Percentiles rank a stretch among this genome's conserved stretches.
Evolutionary conservation across 2,329 filamentous ascomycete species (phyloP).

Genomic region (Fusarium annulatum): DNA sequence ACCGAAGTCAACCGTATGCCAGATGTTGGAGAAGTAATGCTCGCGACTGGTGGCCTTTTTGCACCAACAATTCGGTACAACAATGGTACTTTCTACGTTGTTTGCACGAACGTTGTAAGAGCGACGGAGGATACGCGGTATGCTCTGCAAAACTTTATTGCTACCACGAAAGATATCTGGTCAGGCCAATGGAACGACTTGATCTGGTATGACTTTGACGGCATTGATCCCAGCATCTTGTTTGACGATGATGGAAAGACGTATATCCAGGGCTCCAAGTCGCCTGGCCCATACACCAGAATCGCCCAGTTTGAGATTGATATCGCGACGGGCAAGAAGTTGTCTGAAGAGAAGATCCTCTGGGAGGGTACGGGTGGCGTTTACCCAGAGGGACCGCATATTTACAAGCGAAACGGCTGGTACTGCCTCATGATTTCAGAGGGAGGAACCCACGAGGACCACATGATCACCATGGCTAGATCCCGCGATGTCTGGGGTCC

Average conservation of each 20-base stretch:
- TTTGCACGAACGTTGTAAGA: slow-evolving; percentile 10
- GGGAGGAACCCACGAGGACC: slow-evolving; percentile 11
- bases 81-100: slow-evolving; percentile 6
- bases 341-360: slow-evolving; percentile 3
- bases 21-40: slow-evolving; percentile 1
- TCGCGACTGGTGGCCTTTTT: background rate
- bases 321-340: background rate
- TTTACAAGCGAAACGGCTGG: slow-evolving; percentile 20
- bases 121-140: background rate
- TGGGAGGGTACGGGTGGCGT: slow-evolving; percentile 3
- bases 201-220: slow-evolving; percentile 11
- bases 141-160: slow-evolving; percentile 6
- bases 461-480: slow-evolving; percentile 20
- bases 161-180: slow-evolving; percentile 5
- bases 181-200: slow-evolving; percentile 9
- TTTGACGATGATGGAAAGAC: slow-evolving; percentile 11
- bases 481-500: slow-evolving; percentile 9
- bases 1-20: slow-evolving; percentile 13
- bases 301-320: slow-evolving; percentile 14
- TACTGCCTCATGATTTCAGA: slow-evolving; percentile 15
- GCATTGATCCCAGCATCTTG: background rate
- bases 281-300: background rate
- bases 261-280: slow-evolving; percentile 13
- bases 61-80: slow-evolving; percentile 11
- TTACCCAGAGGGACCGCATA: slow-evolving; percentile 7